phyloP scores from a whole-genome alignment of 768 basidiomycete species.

The Auriscalpium vulgare region DNA sequence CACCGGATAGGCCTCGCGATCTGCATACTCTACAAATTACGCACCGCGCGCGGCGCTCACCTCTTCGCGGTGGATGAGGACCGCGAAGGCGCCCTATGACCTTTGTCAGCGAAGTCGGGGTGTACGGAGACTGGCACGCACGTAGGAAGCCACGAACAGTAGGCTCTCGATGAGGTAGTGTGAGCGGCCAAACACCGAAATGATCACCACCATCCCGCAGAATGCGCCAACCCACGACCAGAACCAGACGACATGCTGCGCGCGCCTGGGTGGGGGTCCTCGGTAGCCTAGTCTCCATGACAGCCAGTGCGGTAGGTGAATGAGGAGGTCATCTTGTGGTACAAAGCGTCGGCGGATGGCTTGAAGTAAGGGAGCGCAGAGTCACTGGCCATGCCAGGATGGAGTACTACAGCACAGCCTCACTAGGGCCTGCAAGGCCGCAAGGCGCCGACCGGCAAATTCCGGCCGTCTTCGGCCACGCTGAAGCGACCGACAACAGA shows the following conservation, averaged over 20 bases:
- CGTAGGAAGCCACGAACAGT: slow-evolving; percentile 40
- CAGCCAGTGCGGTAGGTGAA: neutral
- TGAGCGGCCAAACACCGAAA: slow-evolving; percentile 40
- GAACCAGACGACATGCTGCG: slow-evolving; percentile 33
- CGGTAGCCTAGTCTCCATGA: neutral
- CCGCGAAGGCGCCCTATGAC: slow-evolving; percentile 43
- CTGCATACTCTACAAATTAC: too few species aligned
- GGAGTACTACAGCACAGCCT: too few species aligned
- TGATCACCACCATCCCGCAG: slow-evolving; percentile 39
- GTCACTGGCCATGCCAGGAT: too few species aligned
- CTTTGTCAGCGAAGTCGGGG: neutral
- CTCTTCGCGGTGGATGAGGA: slow-evolving; percentile 39
- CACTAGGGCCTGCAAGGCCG: too few species aligned
- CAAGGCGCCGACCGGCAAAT: too few species aligned
- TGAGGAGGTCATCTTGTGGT: neutral
- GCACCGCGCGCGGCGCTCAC: too few species aligned
- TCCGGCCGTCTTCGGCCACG: too few species aligned
- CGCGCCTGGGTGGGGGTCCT: slow-evolving; percentile 22
- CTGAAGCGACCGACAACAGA: too few species aligned
- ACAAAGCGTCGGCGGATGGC: neutral
- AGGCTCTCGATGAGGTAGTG: slow-evolving; percentile 40
- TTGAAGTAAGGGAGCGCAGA: too few species aligned
- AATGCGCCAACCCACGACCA: slow-evolving; percentile 51
- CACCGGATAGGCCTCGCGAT: too few species aligned
- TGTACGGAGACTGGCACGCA: slow-evolving; percentile 18